Evolutionary conservation across 192 early-diverging fungal genomes (phyloP).

Genomic region (Podila epigama): DNA sequence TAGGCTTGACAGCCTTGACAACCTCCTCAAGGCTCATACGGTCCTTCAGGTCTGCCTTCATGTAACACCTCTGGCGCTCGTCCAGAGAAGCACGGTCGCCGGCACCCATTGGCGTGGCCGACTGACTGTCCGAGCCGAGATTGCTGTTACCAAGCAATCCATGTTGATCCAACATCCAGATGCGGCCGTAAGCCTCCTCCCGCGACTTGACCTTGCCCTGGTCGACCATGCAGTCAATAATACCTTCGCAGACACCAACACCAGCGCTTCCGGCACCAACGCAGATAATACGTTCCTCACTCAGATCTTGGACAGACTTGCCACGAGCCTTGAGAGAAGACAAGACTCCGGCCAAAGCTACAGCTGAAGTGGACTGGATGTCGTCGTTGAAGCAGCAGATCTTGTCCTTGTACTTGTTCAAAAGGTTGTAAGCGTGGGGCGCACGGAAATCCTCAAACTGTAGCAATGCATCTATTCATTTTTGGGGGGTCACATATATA

Average conservation of each 20-base stretch:
- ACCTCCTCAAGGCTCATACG: slow-evolving; percentile 56
- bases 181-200: slow-evolving; percentile 57
- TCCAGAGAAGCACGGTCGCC: slow-evolving; percentile 50
- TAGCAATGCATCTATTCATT: slow-evolving; percentile 82
- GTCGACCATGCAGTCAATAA: slow-evolving; percentile 80
- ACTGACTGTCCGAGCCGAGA: slow-evolving; percentile 1
- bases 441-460: slow-evolving; percentile 94
- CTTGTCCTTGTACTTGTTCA: slow-evolving; percentile 79
- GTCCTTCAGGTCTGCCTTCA: slow-evolving; percentile 57
- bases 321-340: slow-evolving; percentile 73
- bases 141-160: slow-evolving; percentile 56
- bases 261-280: slow-evolving; percentile 95
- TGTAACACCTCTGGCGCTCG: slow-evolving; percentile 55
- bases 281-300: slow-evolving; percentile 88
- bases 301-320: slow-evolving; percentile 58
- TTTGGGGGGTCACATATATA: too few relatives aligned
- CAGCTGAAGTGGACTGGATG: slow-evolving; percentile 94
- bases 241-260: slow-evolving; percentile 93
- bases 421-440: slow-evolving; percentile 76
- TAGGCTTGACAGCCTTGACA: slow-evolving; percentile 58
- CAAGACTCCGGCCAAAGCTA: slow-evolving; percentile 94
- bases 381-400: slow-evolving; percentile 95
- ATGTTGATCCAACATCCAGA: slow-evolving; percentile 65
- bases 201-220: slow-evolving; percentile 73
- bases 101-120: slow-evolving; percentile 19